phyloP scores from a whole-genome alignment of 2,329 filamentous ascomycete genomes.

The Leptographium procerum region DNA sequence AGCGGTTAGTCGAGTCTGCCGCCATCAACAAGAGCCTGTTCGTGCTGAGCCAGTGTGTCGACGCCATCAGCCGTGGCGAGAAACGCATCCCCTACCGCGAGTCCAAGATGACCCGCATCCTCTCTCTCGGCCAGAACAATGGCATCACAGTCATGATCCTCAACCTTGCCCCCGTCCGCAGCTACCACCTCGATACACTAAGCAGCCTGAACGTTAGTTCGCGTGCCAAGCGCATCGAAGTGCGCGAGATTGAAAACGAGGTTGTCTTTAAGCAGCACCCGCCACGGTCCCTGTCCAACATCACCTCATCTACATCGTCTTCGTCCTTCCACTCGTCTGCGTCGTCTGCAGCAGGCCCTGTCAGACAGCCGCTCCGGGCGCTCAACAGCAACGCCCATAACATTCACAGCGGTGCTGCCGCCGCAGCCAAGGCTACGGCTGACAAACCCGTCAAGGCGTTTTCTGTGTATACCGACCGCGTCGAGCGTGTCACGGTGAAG shows the following conservation, averaged over 20 bases:
- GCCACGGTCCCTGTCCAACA: constrained; percentile 30
- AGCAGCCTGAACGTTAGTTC: constrained; percentile 94
- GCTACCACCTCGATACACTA: constrained; percentile 86
- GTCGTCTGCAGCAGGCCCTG: constrained; percentile 29
- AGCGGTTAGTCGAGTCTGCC: constrained; percentile 85
- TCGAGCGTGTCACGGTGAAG: constrained; percentile 32
- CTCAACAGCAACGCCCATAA: constrained; percentile 62
- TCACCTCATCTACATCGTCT: constrained; percentile 34
- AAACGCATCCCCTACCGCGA: constrained; percentile 83
- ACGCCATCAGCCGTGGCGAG: constrained; percentile 70
- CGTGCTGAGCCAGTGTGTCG: constrained; percentile 87
- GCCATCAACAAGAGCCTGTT: constrained; percentile 98
- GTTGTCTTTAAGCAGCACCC: constrained; percentile 73
- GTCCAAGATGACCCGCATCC: constrained; percentile 92
- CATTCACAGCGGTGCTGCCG: constrained; percentile 48
- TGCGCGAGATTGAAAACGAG: constrained; percentile 91
- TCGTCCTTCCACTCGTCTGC: constrained; percentile 52
- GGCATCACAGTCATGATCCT: constrained; percentile 95
- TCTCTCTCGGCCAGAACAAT: constrained; percentile 87
- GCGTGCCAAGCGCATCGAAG: constrained; percentile 89
- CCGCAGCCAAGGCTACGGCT: constrained; percentile 25
- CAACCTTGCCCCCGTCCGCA: constrained; percentile 81
- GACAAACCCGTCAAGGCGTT: constrained; percentile 72
- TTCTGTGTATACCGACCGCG: constrained; percentile 71
- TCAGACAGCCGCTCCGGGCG: constrained; percentile 68